Conservation (phyloP, 2,329 filamentous ascomycete species). For the Colletotrichum caudatum region DNA sequence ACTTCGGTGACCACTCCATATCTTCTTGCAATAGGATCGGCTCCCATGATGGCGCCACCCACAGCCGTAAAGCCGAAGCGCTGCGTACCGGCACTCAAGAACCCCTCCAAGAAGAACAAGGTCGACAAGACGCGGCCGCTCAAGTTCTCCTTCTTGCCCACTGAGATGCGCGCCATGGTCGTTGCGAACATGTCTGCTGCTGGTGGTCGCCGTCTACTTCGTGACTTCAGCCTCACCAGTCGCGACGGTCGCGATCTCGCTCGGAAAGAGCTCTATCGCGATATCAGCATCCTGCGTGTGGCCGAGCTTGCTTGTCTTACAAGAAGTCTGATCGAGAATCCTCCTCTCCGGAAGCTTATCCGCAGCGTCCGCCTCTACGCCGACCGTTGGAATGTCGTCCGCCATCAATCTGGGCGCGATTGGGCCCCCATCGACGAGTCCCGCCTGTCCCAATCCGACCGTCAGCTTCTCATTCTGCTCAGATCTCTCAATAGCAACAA, state of each 20-base stretch:
- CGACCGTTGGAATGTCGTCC: background rate
- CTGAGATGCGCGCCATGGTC: constrained; percentile 22
- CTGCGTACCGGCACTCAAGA: background rate
- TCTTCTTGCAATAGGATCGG: background rate
- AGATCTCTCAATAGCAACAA: background rate
- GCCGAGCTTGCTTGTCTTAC: constrained; percentile 3
- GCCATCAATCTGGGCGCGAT: background rate
- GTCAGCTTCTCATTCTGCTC: constrained; percentile 16
- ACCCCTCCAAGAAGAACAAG: background rate
- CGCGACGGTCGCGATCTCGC: background rate
- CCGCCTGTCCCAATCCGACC: constrained; percentile 10
- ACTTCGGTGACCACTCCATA: background rate
- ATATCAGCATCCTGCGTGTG: background rate
- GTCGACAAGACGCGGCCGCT: background rate
- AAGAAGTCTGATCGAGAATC: constrained; percentile 32
- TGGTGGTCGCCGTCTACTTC: background rate
- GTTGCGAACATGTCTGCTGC: background rate
- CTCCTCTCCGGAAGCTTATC: background rate
- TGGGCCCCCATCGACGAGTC: constrained; percentile 7
- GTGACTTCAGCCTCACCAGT: constrained; percentile 6
- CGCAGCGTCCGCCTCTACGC: background rate
- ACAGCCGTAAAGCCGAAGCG: background rate
- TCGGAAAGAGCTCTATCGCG: constrained; percentile 23
- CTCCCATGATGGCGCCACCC: background rate
- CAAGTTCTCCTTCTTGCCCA: constrained; percentile 12